phyloP scores from a whole-genome alignment of 805 yeast species.

The Vanderwaltozyma yarrowii region DNA sequence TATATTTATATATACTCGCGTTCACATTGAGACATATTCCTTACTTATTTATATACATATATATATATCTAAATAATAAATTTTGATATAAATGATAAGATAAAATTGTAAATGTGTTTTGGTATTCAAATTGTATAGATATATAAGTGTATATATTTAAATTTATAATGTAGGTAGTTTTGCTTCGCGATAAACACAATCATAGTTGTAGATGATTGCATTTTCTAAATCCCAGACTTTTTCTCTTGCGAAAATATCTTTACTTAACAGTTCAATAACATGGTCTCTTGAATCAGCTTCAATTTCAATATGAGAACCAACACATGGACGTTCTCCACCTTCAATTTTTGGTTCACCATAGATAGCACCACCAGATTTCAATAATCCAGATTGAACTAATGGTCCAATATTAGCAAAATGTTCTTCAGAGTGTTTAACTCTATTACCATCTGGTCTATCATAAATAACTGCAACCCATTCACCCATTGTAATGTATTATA shows the following conservation, averaged over 20 bases:
- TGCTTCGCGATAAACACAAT: conserved; percentile 35
- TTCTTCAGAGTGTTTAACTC: conserved; percentile 40
- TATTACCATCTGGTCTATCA: conserved; percentile 58
- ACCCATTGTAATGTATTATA: conserved; percentile 24
- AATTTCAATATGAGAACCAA: conserved; percentile 54
- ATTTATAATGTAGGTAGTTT: too few relatives aligned
- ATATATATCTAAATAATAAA: too few relatives aligned
- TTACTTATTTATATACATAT: too few relatives aligned
- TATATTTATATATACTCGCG: too few relatives aligned
- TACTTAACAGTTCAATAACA: conserved; percentile 50
- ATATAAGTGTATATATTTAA: too few relatives aligned
- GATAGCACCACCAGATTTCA: conserved; percentile 44
- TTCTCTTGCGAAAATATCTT: conserved; percentile 49
- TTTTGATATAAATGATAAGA: too few relatives aligned
- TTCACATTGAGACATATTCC: too few relatives aligned
- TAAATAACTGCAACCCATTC: conserved; percentile 62
- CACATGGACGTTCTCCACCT: conserved; percentile 25
- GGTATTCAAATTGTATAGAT: too few relatives aligned
- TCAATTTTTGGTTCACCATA: conserved; percentile 41
- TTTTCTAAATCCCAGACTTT: conserved; percentile 72
- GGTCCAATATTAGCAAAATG: conserved; percentile 44
- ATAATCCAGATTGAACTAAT: conserved; percentile 32
- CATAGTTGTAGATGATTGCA: conserved; percentile 47
- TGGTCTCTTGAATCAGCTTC: conserved; percentile 58
- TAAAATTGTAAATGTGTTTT: too few relatives aligned